phyloP scores from a whole-genome alignment of 768 basidiomycete genomes.

The Leccinum rimulosum region DNA sequence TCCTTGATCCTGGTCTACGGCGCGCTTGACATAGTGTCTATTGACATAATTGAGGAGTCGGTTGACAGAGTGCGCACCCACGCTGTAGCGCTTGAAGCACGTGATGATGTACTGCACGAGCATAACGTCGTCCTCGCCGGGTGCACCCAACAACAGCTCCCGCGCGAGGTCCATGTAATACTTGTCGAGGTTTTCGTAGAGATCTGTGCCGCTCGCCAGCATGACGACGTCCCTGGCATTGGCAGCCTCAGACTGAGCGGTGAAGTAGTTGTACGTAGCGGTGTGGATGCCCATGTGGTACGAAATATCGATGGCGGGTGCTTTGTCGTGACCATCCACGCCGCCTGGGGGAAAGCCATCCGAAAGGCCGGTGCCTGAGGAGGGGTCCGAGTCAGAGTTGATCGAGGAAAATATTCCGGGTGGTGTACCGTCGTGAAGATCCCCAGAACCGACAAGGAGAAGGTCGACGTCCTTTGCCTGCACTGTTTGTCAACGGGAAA shows the following conservation, averaged over 20 bases:
- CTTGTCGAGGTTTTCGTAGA: slow-evolving; percentile 71
- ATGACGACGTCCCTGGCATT: slow-evolving; percentile 26
- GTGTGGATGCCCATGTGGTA: slow-evolving; percentile 80
- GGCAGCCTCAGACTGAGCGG: slow-evolving; percentile 50
- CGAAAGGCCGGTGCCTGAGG: slow-evolving; percentile 67
- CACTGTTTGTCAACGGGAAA: background rate
- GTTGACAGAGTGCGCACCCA: slow-evolving; percentile 65
- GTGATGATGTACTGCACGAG: slow-evolving; percentile 71
- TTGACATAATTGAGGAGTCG: slow-evolving; percentile 74
- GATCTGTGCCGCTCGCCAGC: slow-evolving; percentile 55
- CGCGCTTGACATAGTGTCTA: slow-evolving; percentile 71
- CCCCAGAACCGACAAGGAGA: slow-evolving; percentile 77
- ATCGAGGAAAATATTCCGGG: background rate
- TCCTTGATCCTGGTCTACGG: slow-evolving; percentile 74
- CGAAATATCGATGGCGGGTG: slow-evolving; percentile 66
- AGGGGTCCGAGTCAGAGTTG: background rate
- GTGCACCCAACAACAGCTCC: slow-evolving; percentile 61
- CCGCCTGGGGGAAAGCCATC: slow-evolving; percentile 60
- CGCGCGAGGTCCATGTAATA: slow-evolving; percentile 62
- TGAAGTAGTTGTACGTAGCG: slow-evolving; percentile 80
- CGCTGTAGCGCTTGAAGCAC: slow-evolving; percentile 66
- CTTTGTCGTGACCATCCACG: slow-evolving; percentile 67
- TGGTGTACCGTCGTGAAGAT: slow-evolving; percentile 61
- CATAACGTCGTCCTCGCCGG: slow-evolving; percentile 56
- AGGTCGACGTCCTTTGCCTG: slow-evolving; percentile 77